Conservation (phyloP, 352 stramenopile species). For the Phytophthora colocasiae region DNA sequence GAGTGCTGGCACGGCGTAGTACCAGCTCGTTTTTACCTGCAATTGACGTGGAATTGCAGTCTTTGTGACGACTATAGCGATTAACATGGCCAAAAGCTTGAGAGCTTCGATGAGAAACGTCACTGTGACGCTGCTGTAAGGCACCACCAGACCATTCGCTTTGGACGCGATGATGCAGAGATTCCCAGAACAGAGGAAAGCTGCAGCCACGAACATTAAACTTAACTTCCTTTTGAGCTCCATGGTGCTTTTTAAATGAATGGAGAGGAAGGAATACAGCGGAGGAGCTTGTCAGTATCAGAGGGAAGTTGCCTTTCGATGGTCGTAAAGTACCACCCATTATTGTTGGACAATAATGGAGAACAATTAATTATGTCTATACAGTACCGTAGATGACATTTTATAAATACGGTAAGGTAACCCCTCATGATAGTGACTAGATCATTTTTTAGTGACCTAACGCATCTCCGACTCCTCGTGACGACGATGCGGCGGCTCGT, state of each 20-base stretch:
- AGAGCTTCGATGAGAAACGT: slow-evolving; percentile 86
- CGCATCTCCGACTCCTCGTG: slow-evolving; percentile 16
- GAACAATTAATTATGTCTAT: too few relatives aligned
- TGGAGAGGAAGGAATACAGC: neutral
- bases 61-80: slow-evolving; percentile 45
- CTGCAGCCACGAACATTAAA: slow-evolving; percentile 68
- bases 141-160: slow-evolving; percentile 67
- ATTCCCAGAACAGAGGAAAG: slow-evolving; percentile 79
- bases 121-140: slow-evolving; percentile 86
- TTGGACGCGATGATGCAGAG: slow-evolving; percentile 90
- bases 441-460: slow-evolving; percentile 5
- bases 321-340: slow-evolving; percentile 15
- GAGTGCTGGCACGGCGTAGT: slow-evolving; percentile 78
- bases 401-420: neutral
- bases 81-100: slow-evolving; percentile 62
- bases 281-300: neutral
- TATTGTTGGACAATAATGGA: neutral
- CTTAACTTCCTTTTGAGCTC: slow-evolving; percentile 42
- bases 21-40: slow-evolving; percentile 49
- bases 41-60: slow-evolving; percentile 39
- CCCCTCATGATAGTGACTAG: slow-evolving; percentile 14
- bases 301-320: slow-evolving; percentile 20
- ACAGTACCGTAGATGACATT: slow-evolving; percentile 1
- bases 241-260: slow-evolving; percentile 13
- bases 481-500: slow-evolving; percentile 23